These are phyloP conservation scores for Aspergillus ochraceoroseus DNA, from an alignment of 2,329 filamentous ascomycete genomes.

Conservation along the genomic window DNA sequence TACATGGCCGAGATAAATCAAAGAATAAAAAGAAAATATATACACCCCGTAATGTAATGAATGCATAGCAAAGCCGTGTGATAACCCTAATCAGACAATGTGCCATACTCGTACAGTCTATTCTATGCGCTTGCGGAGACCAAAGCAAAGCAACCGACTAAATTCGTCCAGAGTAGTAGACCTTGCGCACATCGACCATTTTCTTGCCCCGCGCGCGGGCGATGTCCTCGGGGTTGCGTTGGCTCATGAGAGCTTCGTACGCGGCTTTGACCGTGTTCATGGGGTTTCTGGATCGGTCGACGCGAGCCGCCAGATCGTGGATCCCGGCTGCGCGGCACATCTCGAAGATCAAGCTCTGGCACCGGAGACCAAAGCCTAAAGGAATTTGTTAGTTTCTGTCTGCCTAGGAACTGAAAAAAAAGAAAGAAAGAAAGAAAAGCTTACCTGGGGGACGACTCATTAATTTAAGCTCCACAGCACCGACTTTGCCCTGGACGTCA, in stretches of 20 bases:
- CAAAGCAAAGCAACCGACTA: conserved; percentile 30
- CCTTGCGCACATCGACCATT: conserved; percentile 90
- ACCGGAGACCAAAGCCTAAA: conserved; percentile 92
- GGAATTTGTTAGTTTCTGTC: not conserved
- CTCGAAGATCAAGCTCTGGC: conserved; percentile 87
- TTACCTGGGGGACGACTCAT: conserved; percentile 81
- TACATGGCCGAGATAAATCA: conserved; percentile 13
- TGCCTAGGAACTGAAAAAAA: not conserved
- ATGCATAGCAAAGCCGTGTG: too few relatives aligned
- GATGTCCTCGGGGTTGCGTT: conserved; percentile 83
- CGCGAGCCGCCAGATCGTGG: conserved; percentile 75
- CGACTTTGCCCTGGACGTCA: conserved; percentile 74
- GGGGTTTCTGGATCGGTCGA: conserved; percentile 81
- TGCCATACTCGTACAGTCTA: conserved; percentile 10
- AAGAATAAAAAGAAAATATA: conserved; percentile 28
- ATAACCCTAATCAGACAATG: conserved; percentile 13
- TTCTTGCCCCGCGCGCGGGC: conserved; percentile 88
- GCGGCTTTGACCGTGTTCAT: conserved; percentile 98
- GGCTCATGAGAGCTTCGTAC: conserved; percentile 73
- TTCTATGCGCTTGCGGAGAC: not conserved
- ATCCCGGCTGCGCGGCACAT: conserved; percentile 85
- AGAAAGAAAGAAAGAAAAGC: conserved; percentile 27
- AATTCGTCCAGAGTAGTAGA: conserved; percentile 84
- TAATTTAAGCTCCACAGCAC: conserved; percentile 78
- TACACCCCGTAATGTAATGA: conserved; percentile 13